Evolutionary conservation across 2,329 filamentous ascomycete species (phyloP).

Genomic region (Ceratocystis alfenasii): DNA sequence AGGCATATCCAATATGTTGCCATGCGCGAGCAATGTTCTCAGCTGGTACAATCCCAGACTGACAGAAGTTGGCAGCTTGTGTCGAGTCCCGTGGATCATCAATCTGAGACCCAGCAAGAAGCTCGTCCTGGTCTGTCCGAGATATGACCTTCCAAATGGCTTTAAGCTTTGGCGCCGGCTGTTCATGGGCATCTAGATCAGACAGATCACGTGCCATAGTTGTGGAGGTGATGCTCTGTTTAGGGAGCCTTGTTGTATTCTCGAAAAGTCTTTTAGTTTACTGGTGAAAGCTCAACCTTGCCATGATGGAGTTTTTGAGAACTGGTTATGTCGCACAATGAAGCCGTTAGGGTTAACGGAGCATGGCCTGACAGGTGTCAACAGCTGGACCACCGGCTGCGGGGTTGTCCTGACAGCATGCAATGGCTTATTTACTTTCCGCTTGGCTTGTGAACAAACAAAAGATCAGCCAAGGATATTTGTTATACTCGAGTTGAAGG

Average conservation of each 20-base stretch:
- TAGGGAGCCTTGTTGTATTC: neutral
- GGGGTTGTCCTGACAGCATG: constrained; percentile 13
- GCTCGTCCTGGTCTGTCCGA: constrained; percentile 41
- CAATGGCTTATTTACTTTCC: constrained; percentile 14
- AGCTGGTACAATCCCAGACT: constrained; percentile 34
- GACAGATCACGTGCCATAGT: constrained; percentile 13
- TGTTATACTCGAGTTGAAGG: neutral
- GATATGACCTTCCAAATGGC: constrained; percentile 64
- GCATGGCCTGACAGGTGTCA: neutral
- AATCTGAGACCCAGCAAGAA: constrained; percentile 45
- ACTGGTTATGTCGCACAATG: neutral
- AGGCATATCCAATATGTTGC: constrained; percentile 31
- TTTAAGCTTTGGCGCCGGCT: constrained; percentile 59
- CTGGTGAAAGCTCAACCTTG: neutral
- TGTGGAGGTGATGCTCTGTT: neutral
- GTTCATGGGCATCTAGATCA: constrained; percentile 62
- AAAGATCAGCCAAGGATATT: neutral
- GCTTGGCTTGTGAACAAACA: constrained; percentile 13
- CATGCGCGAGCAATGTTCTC: constrained; percentile 36
- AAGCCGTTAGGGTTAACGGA: neutral
- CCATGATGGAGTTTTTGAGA: neutral
- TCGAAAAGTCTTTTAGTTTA: neutral
- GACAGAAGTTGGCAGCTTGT: constrained; percentile 35
- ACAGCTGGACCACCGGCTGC: neutral
- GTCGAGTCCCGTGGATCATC: constrained; percentile 35